Conservation (phyloP, 257 asterid genomes). For the Nicotiana obtusifolia region DNA sequence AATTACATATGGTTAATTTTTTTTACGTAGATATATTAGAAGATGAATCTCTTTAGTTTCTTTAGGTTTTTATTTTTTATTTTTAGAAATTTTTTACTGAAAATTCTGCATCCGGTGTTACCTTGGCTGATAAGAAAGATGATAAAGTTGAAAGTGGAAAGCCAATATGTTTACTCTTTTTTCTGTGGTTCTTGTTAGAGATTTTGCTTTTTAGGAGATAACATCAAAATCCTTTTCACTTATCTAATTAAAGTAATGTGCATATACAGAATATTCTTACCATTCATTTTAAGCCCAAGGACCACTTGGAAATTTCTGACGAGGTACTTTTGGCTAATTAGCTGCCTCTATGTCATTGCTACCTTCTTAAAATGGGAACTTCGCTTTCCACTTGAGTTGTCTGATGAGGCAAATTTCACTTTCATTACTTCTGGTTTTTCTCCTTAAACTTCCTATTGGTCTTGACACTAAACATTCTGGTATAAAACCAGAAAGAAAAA, state of each 20-base stretch:
- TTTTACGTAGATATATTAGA: too few relatives aligned
- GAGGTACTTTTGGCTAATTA: neutral
- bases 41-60: too few relatives aligned
- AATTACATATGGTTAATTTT: too few relatives aligned
- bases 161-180: neutral
- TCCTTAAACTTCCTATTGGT: neutral
- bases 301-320: neutral
- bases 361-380: slow-evolving; percentile 10
- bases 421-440: neutral
- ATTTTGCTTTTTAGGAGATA: neutral
- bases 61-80: too few relatives aligned
- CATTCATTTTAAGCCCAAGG: slow-evolving; percentile 2
- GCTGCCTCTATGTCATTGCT: neutral
- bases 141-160: neutral
- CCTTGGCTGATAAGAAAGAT: neutral
- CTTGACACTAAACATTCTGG: neutral
- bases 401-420: neutral
- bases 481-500: neutral
- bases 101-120: neutral
- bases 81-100: too few relatives aligned
- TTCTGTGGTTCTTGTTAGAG: neutral
- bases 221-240: neutral
- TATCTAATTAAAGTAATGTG: neutral
- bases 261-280: neutral
- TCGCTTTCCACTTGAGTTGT: neutral